A percentile compares a stretch with the other conserved stretches of the same genome.
phyloP scores from a whole-genome alignment of 805 yeast genomes.

The Wickerhamomyces pijperi region DNA sequence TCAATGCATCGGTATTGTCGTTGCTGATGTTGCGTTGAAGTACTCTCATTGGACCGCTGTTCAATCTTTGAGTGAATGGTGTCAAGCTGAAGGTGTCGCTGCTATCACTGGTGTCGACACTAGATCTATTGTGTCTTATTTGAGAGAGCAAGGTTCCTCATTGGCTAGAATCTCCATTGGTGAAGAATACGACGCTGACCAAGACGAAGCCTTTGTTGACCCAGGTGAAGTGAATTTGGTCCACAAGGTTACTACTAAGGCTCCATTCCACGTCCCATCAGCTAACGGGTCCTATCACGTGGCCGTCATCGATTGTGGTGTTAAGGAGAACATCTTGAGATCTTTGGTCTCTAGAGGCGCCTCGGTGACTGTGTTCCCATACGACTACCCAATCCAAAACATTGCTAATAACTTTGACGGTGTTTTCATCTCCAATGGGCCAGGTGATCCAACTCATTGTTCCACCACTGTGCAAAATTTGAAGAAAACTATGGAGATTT shows the following conservation, averaged over 20 bases:
- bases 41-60: slow-evolving; percentile 99
- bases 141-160: slow-evolving; percentile 94
- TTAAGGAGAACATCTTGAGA: slow-evolving; percentile 92
- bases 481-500: slow-evolving; percentile 52
- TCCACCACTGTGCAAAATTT: slow-evolving; percentile 64
- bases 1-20: slow-evolving; percentile 94
- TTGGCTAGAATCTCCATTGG: slow-evolving; percentile 85
- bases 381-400: slow-evolving; percentile 85
- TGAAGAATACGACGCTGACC: slow-evolving; percentile 84
- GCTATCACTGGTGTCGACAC: slow-evolving; percentile 97
- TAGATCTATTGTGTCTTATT: slow-evolving; percentile 81
- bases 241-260: slow-evolving; percentile 87
- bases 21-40: slow-evolving; percentile 87
- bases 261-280: slow-evolving; percentile 82
- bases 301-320: slow-evolving; percentile 96
- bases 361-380: slow-evolving; percentile 92
- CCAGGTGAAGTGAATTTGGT: slow-evolving; percentile 88
- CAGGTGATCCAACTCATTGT: slow-evolving; percentile 96
- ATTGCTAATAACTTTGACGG: slow-evolving; percentile 92
- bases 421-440: slow-evolving; percentile 88
- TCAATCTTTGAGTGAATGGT: slow-evolving; percentile 91
- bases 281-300: slow-evolving; percentile 53
- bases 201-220: slow-evolving; percentile 82
- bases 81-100: slow-evolving; percentile 91
- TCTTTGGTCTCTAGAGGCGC: slow-evolving; percentile 93